A percentile compares a stretch with the other conserved stretches of the same genome.
phyloP scores from a whole-genome alignment of 1,139 yeast species.

The Geotrichum histeridarum region DNA sequence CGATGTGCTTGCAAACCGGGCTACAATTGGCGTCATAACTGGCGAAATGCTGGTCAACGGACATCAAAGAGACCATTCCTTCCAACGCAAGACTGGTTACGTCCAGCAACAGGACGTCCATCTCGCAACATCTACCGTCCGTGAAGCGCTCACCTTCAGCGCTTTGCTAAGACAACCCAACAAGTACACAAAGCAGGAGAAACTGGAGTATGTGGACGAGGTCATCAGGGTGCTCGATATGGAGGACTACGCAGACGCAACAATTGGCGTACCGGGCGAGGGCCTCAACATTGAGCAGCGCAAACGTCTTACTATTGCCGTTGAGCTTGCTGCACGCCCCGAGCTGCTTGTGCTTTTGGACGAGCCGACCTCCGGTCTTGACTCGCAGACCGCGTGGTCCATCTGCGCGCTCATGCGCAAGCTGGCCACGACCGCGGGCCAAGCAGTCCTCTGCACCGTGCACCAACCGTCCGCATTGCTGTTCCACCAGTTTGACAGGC shows the following conservation, averaged over 20 bases:
- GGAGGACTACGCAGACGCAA: slow-evolving; percentile 70
- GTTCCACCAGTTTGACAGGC: slow-evolving; percentile 71
- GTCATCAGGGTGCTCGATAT: slow-evolving; percentile 65
- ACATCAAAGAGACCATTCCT: slow-evolving; percentile 58
- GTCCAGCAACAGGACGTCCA: slow-evolving; percentile 83
- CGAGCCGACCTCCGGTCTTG: slow-evolving; percentile 91
- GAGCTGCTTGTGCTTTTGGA: slow-evolving; percentile 73
- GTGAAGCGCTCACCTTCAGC: slow-evolving; percentile 69
- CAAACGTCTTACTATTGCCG: slow-evolving; percentile 78
- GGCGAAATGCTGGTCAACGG: slow-evolving; percentile 77
- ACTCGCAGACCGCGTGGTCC: slow-evolving; percentile 90
- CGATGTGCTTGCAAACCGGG: slow-evolving; percentile 73
- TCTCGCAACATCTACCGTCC: slow-evolving; percentile 66
- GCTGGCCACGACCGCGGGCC: slow-evolving; percentile 63
- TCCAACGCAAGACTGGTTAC: slow-evolving; percentile 78
- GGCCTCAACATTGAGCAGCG: slow-evolving; percentile 81
- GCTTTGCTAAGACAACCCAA: slow-evolving; percentile 71
- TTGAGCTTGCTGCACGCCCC: slow-evolving; percentile 85
- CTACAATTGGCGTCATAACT: slow-evolving; percentile 70
- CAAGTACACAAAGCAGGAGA: slow-evolving; percentile 50
- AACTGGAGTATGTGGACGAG: slow-evolving; percentile 65
- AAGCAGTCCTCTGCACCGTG: slow-evolving; percentile 76
- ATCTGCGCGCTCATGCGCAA: slow-evolving; percentile 70
- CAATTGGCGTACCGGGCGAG: slow-evolving; percentile 74
- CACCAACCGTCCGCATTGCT: slow-evolving; percentile 80